Evolutionary conservation across 805 yeast genomes (phyloP).

Genomic region (Saccharomycodes ludwigii): DNA sequence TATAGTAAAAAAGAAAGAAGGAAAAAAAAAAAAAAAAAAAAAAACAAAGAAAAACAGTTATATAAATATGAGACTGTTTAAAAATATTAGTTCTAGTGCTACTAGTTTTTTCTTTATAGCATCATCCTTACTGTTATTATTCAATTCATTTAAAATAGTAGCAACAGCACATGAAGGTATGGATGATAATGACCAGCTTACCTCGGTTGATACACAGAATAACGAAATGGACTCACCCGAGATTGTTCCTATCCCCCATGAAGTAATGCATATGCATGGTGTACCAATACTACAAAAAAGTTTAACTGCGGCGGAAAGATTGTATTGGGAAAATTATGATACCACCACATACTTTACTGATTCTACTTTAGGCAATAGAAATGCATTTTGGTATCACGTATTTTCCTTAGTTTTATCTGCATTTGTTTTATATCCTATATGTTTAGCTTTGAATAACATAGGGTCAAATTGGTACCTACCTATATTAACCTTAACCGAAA

Average conservation of each 20-base stretch:
- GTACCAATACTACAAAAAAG: slow-evolving; percentile 48
- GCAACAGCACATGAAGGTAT: slow-evolving; percentile 2
- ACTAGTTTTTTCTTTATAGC: too few species aligned
- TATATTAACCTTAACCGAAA: slow-evolving; percentile 37
- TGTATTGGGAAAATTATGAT: slow-evolving; percentile 69
- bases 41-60: too few species aligned
- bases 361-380: slow-evolving; percentile 28
- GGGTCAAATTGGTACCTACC: slow-evolving; percentile 48
- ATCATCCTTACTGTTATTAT: too few species aligned
- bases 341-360: slow-evolving; percentile 63
- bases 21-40: too few species aligned
- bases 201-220: too few species aligned
- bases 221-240: too few species aligned
- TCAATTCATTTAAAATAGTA: too few species aligned
- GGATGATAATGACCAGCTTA: too few species aligned
- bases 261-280: slow-evolving; percentile 45
- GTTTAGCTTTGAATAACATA: slow-evolving; percentile 51
- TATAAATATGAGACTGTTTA: too few species aligned
- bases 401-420: slow-evolving; percentile 31
- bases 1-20: too few species aligned
- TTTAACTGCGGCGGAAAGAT: slow-evolving; percentile 57
- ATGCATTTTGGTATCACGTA: slow-evolving; percentile 45
- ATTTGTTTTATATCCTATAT: slow-evolving; percentile 52
- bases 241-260: slow-evolving; percentile 35
- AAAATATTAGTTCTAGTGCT: too few species aligned